Evolutionary conservation across 768 basidiomycete species (phyloP), one percentile per base, ranked within the genome.

Genomic region (Trametes coccinea): DNA sequence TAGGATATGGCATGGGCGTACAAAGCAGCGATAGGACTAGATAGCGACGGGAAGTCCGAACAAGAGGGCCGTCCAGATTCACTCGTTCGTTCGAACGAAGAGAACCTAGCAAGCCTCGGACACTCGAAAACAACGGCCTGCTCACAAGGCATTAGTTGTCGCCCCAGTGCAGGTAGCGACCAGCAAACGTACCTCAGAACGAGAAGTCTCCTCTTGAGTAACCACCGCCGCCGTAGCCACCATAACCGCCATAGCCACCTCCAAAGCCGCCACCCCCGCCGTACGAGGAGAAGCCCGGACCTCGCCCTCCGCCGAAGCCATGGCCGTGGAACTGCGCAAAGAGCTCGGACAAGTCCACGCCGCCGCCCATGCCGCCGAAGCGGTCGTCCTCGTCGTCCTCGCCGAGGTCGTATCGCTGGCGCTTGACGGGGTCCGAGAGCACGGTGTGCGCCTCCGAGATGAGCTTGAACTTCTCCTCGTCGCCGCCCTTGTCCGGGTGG

Each of bases 381-480:
- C 48, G 57, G 48, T 65, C 69, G n/a, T 68, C 67, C 60, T 92
- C 90, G 65, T 92, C 90, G 67, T 92, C 92, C 64, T 91, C 91
- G 39, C 92, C 92, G 72, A 84, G 69, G 72, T 93, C 92, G 66
- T 93, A 93, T 43, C 92, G 83, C 66, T 87, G 80, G 44, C 92
- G 81, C 46, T 87, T 79, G 10, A 77, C 78, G 1, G 91, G 82
- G 66, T 95, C 93, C 0, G 90, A 92, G 2, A 95, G 84, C 3
- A 95, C 88, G 7, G 85, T 82, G 63, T 95, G 81, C 2, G 92
- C 91, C 73, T 94, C 93, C 0, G 80, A 85, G 33, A 93, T 87
- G 22, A 93, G 81, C 74, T 98, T 97, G 84, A 98, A 98, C 67
- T 92, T 90, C 71, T 97, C 96, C 68, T 96, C 95, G 71, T 94